Conservation (phyloP, 805 yeast genomes). For the Yarrowia alimentaria region DNA sequence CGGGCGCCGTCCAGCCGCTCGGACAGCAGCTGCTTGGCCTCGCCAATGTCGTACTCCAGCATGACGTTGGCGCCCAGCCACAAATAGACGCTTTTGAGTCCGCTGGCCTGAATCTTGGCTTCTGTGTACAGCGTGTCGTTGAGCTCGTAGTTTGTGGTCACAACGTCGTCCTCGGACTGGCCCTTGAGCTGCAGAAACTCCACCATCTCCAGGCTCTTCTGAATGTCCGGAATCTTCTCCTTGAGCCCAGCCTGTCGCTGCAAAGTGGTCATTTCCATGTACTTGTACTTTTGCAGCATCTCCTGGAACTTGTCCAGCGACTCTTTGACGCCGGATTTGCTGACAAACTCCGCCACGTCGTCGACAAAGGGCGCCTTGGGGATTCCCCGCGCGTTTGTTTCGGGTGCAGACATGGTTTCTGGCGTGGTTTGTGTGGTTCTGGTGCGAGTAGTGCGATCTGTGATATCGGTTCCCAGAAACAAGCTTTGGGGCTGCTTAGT, state of each 20-base stretch:
- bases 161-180: slow-evolving; percentile 47
- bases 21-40: slow-evolving; percentile 70
- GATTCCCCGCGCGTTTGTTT: slow-evolving; percentile 81
- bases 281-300: slow-evolving; percentile 83
- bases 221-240: slow-evolving; percentile 85
- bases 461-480: too few relatives aligned
- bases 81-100: slow-evolving; percentile 63
- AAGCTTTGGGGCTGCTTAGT: too few relatives aligned
- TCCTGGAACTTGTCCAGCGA: slow-evolving; percentile 78
- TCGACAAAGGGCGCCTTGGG: slow-evolving; percentile 95
- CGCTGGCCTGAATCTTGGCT: slow-evolving; percentile 60
- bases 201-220: slow-evolving; percentile 77
- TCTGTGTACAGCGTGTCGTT: slow-evolving; percentile 89
- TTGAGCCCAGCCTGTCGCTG: slow-evolving; percentile 48
- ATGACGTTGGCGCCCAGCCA: slow-evolving; percentile 99
- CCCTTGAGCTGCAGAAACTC: slow-evolving; percentile 53
- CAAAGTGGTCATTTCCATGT: slow-evolving; percentile 57
- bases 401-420: neutral
- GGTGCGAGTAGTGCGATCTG: too few relatives aligned
- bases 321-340: slow-evolving; percentile 65
- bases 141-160: slow-evolving; percentile 83
- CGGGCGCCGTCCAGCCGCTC: slow-evolving; percentile 63
- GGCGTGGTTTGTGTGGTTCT: neutral
- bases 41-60: slow-evolving; percentile 90
- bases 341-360: slow-evolving; percentile 68